Base-by-base conservation (phyloP, 2,329 filamentous ascomycete genomes). In the Trichoderma breve region DNA sequence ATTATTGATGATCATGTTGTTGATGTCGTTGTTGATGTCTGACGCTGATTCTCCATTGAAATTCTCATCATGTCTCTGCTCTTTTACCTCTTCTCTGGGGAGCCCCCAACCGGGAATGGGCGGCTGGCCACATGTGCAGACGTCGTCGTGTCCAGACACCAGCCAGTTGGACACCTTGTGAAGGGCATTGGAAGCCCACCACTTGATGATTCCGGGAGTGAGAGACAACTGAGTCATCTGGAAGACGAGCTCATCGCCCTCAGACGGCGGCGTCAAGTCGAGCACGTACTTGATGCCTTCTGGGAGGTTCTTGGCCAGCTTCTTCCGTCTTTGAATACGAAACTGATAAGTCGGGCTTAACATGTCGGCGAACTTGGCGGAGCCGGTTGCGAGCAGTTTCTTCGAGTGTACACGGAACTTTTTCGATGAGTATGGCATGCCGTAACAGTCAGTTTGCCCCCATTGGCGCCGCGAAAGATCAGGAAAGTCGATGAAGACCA, bases 191-290 rank as follows among this genome's bases (percentile, higher is more conserved):
- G 83, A 80, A 3, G 77, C 80, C 78, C 85, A 86, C 90, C 90
- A 92, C 18, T 83, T 82, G 32, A 85, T 84, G 39, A 91, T 83
- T 1, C 86, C 85, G 4, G 82, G 78, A 0, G 89, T 87, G 68
- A 90, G 85, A 14, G 86, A 90, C 14, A 91, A 76, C 71, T 89
- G 86, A 1, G 87, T 87, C 71, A 90, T 83, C 72, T 88, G 82
- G 28, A 88, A 85, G 1, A 90, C 86, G 11, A 89, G 85, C 14
- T 91, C 90, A 2, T 92, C 89, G 1, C 89, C 91, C 76, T 91
- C 86, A 0, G 80, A 80, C 0, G 87, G 85, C 0, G 90, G 90
- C 0, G 89, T 91, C 14, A 92, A 82, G 74, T 93, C 90, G 43
- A 93, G 76, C 21, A 91, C 81, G 74, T 87, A 92, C 71, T 85